Base-by-base conservation (phyloP, 2,329 filamentous ascomycete species). In the Fusarium armeniacum region DNA sequence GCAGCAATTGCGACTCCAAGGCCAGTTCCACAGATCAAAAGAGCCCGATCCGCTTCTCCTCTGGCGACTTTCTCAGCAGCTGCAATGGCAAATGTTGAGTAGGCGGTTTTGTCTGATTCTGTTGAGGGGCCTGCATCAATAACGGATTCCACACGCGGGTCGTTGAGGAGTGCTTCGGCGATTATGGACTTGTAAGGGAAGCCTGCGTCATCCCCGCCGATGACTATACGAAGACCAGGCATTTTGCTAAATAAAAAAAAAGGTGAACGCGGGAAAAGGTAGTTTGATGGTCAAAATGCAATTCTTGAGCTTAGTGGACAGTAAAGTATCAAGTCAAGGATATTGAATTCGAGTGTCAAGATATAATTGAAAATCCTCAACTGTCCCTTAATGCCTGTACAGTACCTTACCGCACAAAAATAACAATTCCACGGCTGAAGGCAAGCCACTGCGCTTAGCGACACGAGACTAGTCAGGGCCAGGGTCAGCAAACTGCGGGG, bases 271-370 rank as follows among this genome's bases (percentile, higher is more conserved):
- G 5, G 26, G 26, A 28, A 9, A 28, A 28, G 7, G 32, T 33
- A 33, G 0, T 35, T 35, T 35, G 33, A 35, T 35, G 33, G 3
- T 36, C 18, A 36, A 36, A 2, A 36, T n/a, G 33, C 10, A 36
- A 2, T n/a, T 36, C 8, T 36, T 18, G 15, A 36, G 33, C 8
- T 5, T 10, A 4, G 4, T 18, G 10, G 5, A 0, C n/a, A n/a
- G n/a, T n/a, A n/a, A n/a, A n/a, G n/a, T n/a, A n/a, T n/a, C 1
- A 3, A 11, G 33, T 36, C 2, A 16, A 18, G 8, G 0, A 3
- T 8, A 36, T 18, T 18, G 18, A 18, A 18, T 1, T n/a, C 15
- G 16, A 0, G 9, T 9, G 2, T 35, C 5, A 35, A 18, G 16
- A 10, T 36, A 36, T 6, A 18, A 36, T 36, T 10, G 2, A 8